These are phyloP conservation scores for Aspergillus sp. DNA, from an alignment of 2,329 filamentous ascomycete species.

Conservation along the genomic window DNA sequence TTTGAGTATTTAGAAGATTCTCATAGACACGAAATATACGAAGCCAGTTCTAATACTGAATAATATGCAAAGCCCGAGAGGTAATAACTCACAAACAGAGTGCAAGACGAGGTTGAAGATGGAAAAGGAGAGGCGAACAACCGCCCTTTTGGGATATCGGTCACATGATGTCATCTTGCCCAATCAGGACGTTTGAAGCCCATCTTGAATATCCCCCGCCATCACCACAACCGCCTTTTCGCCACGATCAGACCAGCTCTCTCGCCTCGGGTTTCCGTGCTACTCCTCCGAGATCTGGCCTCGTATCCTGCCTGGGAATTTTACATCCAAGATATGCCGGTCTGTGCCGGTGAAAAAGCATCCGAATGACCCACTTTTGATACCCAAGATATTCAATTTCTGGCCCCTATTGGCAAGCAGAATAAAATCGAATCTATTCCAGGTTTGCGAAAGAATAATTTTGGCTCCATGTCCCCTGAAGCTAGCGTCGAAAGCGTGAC, in stretches of 20 bases:
- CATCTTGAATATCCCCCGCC: background rate
- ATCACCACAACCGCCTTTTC: background rate
- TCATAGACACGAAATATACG: background rate
- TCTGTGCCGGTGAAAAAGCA: no score
- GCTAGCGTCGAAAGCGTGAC: background rate
- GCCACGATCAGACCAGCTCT: background rate
- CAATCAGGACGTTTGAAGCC: background rate
- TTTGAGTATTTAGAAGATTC: background rate
- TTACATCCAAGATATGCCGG: no score
- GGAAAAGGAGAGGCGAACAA: background rate
- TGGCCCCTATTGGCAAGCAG: no score
- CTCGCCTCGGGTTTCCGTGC: no score
- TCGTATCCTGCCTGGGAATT: no score
- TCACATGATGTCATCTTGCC: constrained; percentile 6
- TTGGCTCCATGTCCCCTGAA: background rate
- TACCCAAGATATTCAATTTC: no score
- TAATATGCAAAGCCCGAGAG: background rate
- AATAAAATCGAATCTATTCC: no score
- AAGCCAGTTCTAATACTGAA: background rate
- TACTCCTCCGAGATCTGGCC: no score
- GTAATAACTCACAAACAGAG: background rate
- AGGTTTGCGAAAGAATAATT: background rate
- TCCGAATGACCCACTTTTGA: no score
- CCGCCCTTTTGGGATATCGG: background rate
- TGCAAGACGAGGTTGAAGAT: background rate